phyloP scores from a whole-genome alignment of 2,329 filamentous ascomycete genomes.

The Akanthomyces muscarius region DNA sequence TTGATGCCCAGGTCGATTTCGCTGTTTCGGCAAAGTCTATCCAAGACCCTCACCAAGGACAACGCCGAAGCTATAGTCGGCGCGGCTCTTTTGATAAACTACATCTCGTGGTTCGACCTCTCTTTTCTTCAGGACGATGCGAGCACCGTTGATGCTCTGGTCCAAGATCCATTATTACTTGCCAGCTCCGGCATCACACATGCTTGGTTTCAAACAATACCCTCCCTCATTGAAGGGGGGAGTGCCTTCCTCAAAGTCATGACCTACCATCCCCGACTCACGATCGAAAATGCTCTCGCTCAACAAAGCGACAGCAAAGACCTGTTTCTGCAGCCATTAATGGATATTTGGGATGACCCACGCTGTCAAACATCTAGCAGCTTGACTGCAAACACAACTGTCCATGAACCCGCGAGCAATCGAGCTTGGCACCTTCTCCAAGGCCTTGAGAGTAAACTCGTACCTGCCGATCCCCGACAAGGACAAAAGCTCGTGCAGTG shows the following conservation, averaged over 20 bases:
- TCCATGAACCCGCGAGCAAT: background rate
- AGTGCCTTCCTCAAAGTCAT: background rate
- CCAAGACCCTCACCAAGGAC: constrained; percentile 22
- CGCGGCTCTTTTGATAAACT: background rate
- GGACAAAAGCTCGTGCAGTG: background rate
- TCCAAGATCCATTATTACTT: constrained; percentile 27
- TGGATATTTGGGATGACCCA: background rate
- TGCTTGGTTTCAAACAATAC: constrained; percentile 25
- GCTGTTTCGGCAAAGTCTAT: constrained; percentile 25
- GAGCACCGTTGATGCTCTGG: constrained; percentile 26
- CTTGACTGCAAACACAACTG: constrained; percentile 5
- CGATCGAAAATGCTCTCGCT: background rate
- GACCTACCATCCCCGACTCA: background rate
- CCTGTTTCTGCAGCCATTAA: background rate
- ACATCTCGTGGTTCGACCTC: background rate
- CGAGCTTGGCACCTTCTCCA: background rate
- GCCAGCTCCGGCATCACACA: constrained; percentile 27
- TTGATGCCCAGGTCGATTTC: constrained; percentile 24
- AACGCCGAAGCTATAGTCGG: constrained; percentile 24
- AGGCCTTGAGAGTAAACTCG: background rate
- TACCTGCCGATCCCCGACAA: background rate
- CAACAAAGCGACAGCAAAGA: background rate
- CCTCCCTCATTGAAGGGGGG: constrained; percentile 19
- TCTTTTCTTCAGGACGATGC: background rate
- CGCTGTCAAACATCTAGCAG: background rate